phyloP scores from a whole-genome alignment of 768 basidiomycete genomes.

The Galerina sulciceps region DNA sequence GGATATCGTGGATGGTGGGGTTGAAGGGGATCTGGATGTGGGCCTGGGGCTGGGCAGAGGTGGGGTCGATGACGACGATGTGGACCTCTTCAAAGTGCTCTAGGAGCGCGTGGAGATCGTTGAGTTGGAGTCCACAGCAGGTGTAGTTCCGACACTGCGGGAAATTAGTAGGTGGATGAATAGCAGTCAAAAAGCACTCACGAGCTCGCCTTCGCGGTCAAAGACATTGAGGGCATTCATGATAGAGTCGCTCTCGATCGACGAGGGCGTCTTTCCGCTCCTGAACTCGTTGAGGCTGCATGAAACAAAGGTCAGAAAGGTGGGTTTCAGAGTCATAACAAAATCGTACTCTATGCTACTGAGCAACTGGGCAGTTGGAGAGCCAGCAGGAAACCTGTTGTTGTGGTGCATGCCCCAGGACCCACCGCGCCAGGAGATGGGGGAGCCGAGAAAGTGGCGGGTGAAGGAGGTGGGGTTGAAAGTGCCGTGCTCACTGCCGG shows the following conservation, averaged over 20 bases:
- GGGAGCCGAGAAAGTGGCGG: slow-evolving; percentile 71
- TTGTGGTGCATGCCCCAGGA: slow-evolving; percentile 59
- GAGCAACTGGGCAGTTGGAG: slow-evolving; percentile 63
- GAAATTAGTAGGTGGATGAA: background rate
- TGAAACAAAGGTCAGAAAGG: background rate
- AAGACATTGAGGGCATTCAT: slow-evolving; percentile 69
- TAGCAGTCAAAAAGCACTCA: slow-evolving; percentile 37
- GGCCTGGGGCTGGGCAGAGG: slow-evolving; percentile 35
- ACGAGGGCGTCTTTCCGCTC: slow-evolving; percentile 45
- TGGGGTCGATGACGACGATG: slow-evolving; percentile 69
- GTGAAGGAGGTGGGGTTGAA: slow-evolving; percentile 74
- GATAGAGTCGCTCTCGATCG: slow-evolving; percentile 64
- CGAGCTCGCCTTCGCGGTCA: slow-evolving; percentile 75
- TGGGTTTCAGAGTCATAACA: background rate
- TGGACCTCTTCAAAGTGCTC: slow-evolving; percentile 94
- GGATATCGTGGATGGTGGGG: slow-evolving; percentile 34
- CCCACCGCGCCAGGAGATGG: slow-evolving; percentile 70
- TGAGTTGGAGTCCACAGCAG: slow-evolving; percentile 82
- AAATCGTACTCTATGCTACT: slow-evolving; percentile 69
- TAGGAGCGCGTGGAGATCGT: slow-evolving; percentile 62
- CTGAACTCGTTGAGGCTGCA: slow-evolving; percentile 36
- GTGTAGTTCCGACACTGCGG: slow-evolving; percentile 82
- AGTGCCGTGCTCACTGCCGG: slow-evolving; percentile 40
- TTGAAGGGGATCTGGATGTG: slow-evolving; percentile 53
- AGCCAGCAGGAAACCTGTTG: slow-evolving; percentile 62